Percentiles rank a stretch among this genome's conserved stretches.
Evolutionary conservation across 2,329 filamentous ascomycete genomes (phyloP).

Genomic region (Ceratocystis destructans): DNA sequence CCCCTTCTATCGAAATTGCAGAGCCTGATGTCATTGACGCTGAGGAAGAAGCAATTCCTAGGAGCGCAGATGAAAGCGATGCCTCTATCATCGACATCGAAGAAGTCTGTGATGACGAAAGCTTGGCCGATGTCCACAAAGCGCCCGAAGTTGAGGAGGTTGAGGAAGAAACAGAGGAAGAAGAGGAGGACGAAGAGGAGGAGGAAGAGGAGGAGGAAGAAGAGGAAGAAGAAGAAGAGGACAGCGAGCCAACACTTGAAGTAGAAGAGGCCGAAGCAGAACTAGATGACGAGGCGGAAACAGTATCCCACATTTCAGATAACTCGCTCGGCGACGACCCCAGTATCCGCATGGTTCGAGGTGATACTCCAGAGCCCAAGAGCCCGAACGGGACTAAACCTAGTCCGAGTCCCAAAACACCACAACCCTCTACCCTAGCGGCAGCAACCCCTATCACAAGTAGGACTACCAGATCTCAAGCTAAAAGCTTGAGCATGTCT

Average conservation of each 20-base stretch:
- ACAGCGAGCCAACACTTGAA: neutral
- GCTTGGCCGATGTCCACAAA: neutral
- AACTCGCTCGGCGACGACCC: conserved; percentile 12
- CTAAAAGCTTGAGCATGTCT: conserved; percentile 15
- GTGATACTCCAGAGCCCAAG: neutral
- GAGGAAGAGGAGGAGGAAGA: neutral
- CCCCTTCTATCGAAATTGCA: neutral
- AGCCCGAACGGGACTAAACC: neutral
- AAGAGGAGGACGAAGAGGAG: neutral
- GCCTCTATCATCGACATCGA: conserved; percentile 4
- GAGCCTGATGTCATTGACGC: neutral
- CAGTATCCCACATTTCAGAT: neutral
- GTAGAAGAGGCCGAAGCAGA: neutral
- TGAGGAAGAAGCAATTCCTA: neutral
- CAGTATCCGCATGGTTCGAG: conserved; percentile 14
- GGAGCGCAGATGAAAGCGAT: neutral
- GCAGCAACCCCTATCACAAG: conserved; percentile 7
- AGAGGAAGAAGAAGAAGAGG: neutral
- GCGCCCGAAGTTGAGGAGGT: conserved; percentile 1
- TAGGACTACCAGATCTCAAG: conserved; percentile 17
- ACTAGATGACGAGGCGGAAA: neutral
- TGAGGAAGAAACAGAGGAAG: neutral
- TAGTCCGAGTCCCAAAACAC: neutral
- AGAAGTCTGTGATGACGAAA: conserved; percentile 5
- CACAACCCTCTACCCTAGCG: neutral